Evolutionary conservation across 208 protist genomes (phyloP), one percentile per base, ranked within the genome.

Genomic region (Leishmania lainsoni): DNA sequence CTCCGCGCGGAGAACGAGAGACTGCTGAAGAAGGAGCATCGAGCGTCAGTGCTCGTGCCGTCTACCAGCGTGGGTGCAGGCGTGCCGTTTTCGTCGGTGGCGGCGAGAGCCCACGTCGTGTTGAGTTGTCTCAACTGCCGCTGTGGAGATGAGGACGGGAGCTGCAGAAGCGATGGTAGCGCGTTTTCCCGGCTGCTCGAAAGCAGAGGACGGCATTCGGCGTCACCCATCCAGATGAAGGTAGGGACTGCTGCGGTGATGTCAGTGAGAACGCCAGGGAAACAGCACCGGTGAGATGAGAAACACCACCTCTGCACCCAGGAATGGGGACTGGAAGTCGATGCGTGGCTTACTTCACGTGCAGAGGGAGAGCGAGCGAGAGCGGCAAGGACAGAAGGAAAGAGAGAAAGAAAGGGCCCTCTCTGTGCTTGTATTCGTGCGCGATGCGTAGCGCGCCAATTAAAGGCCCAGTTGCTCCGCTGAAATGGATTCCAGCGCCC

Each of bases 21-120:
- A 39, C 61, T 79, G 73, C 72, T 82, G 17, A 86, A 82, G 32
- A 81, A 56, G 42, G 82, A 86, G 29, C 51, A 20, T 20, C 72
- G 78, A 20, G 74, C 45, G 3, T 86, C 82, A 39, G 1, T 39
- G 35, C 35, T 39, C 35, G 35, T 39, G 35, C 35, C 35, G 35
- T 39, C 35, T 39, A 1, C 35, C 35, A 39, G 35, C 35, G 35
- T 39, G 35, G 35, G 35, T 39, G 35, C 35, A 39, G 35, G 35
- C 35, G 35, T 39, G 35, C 35, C 35, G 35, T 39, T 39, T 39
- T 39, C 35, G 35, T 39, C 35, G 35, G 35, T 39, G 35, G 35
- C 35, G 35, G 35, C 35, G 35, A 39, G 35, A 39, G 35, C 45
- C 69, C 1, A 12, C 0, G 80, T 20, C 0, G 76, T 10, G 63